These are phyloP conservation scores for Phanerochaete sordida DNA, from an alignment of 768 basidiomycete species.

Conservation along the genomic window DNA sequence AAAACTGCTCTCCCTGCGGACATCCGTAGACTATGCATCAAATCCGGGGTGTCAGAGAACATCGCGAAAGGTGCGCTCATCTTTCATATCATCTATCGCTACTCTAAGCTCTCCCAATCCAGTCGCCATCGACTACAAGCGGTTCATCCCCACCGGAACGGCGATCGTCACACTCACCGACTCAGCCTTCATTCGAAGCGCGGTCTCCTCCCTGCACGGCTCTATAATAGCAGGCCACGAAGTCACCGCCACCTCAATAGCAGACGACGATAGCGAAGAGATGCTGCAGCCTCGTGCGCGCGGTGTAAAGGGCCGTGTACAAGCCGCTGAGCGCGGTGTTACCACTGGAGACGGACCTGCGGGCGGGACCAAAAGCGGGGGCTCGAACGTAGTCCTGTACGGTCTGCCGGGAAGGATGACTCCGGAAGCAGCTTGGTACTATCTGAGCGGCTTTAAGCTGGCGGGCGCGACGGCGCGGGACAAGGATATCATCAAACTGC, in stretches of 20 bases:
- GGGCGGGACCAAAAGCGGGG: conserved; percentile 46
- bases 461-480: conserved; percentile 33
- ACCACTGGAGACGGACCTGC: conserved; percentile 44
- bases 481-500: conserved; percentile 47
- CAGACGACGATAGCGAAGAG: conserved; percentile 16
- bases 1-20: conserved; percentile 52
- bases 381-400: conserved; percentile 53
- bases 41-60: conserved; percentile 29
- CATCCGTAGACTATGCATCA: conserved; percentile 36
- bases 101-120: neutral
- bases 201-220: conserved; percentile 39
- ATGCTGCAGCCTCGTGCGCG: conserved; percentile 24
- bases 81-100: neutral
- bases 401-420: conserved; percentile 55
- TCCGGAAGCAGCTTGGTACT: conserved; percentile 30
- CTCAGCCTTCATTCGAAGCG: conserved; percentile 39
- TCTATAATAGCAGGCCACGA: conserved; percentile 44
- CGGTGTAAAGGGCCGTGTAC: conserved; percentile 37
- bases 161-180: conserved; percentile 56
- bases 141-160: conserved; percentile 55
- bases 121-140: conserved; percentile 61
- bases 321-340: conserved; percentile 33
- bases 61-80: conserved; percentile 22
- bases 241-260: conserved; percentile 33
- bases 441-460: conserved; percentile 44